Base-by-base conservation (phyloP, 2,329 filamentous ascomycete genomes). In the Calonectria multiphialidica region DNA sequence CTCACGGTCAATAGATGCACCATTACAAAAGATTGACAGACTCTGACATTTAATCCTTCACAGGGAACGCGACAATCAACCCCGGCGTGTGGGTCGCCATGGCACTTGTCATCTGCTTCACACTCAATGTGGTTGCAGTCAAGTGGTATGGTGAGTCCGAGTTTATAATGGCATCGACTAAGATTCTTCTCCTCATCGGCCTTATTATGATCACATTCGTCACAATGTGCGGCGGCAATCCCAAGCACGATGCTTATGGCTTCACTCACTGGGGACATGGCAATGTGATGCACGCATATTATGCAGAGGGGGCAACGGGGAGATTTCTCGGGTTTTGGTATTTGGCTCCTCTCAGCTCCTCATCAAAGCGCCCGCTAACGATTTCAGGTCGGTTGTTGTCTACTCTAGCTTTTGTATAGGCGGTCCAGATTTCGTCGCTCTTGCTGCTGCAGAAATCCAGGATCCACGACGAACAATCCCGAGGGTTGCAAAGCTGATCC, bases 401-500 rank as follows among this genome's bases (percentile, higher is more conserved):
- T 90, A 91, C 78, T 92, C 92, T 5, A 89, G 88, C 50, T 94
- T 93, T 83, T 91, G 90, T 28, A 89, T 93, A 71, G 88, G 89
- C 9, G 91, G 91, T 3, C 91, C 91, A 0, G 91, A 93, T 76
- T 92, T 92, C 80, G 89, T 93, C 71, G 84, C 86, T n/a, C 57
- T 62, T 30, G 57, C 57, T 10, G 57, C 57, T 30, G 62, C 44
- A 25, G 62, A 65, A 65, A 88, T 91, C 15, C 88, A 92, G 77
- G 92, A 93, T 77, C 92, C 92, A 0, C 87, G 92, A 33, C 81
- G 83, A 7, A 88, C 90, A 23, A 89, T 95, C 82, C 92, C 92
- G 0, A 88, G 87, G 68, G 92, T 93, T 0, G 93, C 89, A 83
- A 93, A 93, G 73, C 90, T 90, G 33, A 91, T 94, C n/a, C 93